These are phyloP conservation scores for Schwanniomyces occidentalis DNA, from an alignment of 805 yeast genomes.

Conservation along the genomic window DNA sequence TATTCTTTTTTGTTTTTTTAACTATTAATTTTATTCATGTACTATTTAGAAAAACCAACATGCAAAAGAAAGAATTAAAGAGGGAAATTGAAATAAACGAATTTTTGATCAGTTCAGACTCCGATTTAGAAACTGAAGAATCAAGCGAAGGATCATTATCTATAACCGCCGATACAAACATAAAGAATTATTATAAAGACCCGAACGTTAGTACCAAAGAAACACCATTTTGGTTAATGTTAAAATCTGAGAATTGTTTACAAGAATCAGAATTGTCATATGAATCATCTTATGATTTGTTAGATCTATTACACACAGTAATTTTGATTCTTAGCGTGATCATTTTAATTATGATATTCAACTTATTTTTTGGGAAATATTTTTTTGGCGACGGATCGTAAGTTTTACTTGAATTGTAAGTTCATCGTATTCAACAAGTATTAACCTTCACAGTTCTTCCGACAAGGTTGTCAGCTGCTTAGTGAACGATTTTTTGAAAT, in stretches of 20 bases:
- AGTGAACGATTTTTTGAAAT: constrained; percentile 4
- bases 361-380: not conserved
- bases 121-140: too few relatives aligned
- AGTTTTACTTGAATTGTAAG: too few relatives aligned
- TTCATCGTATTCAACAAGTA: too few relatives aligned
- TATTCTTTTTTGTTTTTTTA: too few relatives aligned
- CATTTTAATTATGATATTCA: constrained; percentile 5
- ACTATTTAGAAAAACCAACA: too few relatives aligned
- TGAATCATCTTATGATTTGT: not conserved
- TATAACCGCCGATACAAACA: too few relatives aligned
- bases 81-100: too few relatives aligned
- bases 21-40: too few relatives aligned
- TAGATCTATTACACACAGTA: constrained; percentile 4
- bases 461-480: constrained; percentile 6
- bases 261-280: not conserved
- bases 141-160: too few relatives aligned
- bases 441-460: not conserved
- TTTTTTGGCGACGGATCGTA: not conserved
- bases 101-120: too few relatives aligned
- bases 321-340: constrained; percentile 6
- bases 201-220: not conserved
- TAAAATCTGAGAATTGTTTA: not conserved
- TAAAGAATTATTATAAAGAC: too few relatives aligned
- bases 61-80: too few relatives aligned
- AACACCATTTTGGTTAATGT: constrained; percentile 2